These are phyloP conservation scores for Cutaneotrichosporon spelunceum DNA, from an alignment of 1,284 basidiomycete genomes.

Conservation along the genomic window DNA sequence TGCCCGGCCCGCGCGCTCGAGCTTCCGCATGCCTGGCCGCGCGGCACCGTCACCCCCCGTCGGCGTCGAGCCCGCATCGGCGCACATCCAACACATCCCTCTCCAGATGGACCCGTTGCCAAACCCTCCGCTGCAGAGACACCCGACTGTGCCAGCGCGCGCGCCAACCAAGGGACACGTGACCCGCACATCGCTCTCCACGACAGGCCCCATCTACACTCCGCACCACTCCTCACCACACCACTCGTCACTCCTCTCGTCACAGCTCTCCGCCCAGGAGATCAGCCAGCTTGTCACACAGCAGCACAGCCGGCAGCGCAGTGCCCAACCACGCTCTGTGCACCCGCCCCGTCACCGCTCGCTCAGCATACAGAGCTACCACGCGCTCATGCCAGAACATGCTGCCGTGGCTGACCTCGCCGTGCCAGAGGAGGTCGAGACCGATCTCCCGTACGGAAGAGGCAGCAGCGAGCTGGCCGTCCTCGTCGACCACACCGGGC, in stretches of 20 bases:
- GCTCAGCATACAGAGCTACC: not conserved
- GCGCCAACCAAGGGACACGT: not conserved
- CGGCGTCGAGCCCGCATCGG: not conserved
- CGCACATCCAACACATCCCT: not conserved
- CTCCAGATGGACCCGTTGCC: not conserved
- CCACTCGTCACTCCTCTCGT: not conserved
- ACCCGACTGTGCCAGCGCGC: not conserved
- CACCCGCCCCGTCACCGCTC: not conserved
- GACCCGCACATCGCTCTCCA: not conserved
- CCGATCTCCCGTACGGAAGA: not conserved
- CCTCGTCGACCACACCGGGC: not conserved
- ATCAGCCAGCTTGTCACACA: not conserved
- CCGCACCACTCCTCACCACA: not conserved
- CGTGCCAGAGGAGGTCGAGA: not conserved
- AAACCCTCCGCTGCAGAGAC: not conserved
- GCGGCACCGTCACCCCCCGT: not conserved
- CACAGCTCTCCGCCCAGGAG: not conserved
- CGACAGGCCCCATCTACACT: not conserved
- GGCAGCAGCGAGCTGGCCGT: not conserved
- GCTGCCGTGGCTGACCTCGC: not conserved
- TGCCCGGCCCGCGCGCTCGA: not conserved
- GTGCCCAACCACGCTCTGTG: not conserved
- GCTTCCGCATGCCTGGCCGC: not conserved
- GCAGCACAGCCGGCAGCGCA: not conserved
- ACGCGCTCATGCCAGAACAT: not conserved